phyloP scores from a whole-genome alignment of 2,329 filamentous ascomycete species.

The Ambrosiella xylebori region DNA sequence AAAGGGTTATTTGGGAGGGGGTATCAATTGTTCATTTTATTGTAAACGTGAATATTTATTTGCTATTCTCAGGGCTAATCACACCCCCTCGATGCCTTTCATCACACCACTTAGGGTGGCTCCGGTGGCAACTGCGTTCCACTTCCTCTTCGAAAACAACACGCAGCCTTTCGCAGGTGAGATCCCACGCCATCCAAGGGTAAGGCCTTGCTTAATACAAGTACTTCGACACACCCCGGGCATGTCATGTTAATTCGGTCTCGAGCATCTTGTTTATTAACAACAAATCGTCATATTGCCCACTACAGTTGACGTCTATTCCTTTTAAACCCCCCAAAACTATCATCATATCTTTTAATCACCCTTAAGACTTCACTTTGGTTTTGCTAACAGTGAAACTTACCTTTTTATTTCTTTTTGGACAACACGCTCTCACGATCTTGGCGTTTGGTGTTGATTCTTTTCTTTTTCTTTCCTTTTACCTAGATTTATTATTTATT shows the following conservation, averaged over 20 bases:
- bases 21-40: too few species aligned
- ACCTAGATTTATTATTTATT: constrained; percentile 1
- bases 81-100: too few species aligned
- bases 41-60: too few species aligned
- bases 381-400: too few species aligned
- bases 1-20: too few species aligned
- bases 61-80: too few species aligned
- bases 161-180: neutral
- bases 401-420: neutral
- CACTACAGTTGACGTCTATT: neutral
- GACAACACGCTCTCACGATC: neutral
- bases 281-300: neutral
- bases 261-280: neutral
- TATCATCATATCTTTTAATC: neutral
- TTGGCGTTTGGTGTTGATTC: neutral
- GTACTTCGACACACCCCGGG: neutral
- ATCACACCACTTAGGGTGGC: too few species aligned
- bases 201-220: neutral
- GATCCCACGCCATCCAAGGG: neutral
- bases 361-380: neutral
- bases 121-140: too few species aligned
- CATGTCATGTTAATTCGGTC: neutral
- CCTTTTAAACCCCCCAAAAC: neutral
- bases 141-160: neutral
- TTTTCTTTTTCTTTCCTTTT: neutral